Base-by-base conservation (phyloP, 306 rosid species). In the Cicer pinnatifidum region DNA sequence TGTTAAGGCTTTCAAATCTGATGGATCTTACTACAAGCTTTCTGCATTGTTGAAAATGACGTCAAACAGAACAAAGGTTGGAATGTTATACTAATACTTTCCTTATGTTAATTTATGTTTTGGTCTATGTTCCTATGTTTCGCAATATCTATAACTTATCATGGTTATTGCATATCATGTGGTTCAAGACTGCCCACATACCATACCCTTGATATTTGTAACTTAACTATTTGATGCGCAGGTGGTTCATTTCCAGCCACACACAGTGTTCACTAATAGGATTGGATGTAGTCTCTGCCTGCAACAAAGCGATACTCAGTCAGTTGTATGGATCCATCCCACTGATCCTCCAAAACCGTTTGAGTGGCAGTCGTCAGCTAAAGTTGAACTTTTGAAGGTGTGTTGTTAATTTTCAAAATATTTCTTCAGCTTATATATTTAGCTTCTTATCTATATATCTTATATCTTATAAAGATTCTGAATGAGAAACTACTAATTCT, bases 1-100 rank as follows among this genome's bases (percentile, higher is more conserved):
- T 79, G 90, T 91, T 61, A 94, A 88, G 85, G 96, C 95, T 76
- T 89, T 86, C 82, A 79, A 72, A 83, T 86, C 97, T 77, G 90
- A 88, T 81, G 96, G 97, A 87, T 89, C 92, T 47, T 94, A 94
- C 84, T 87, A 88, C 91, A 94, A 89, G 87, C 97, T 94, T 81
- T 88, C 99, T 38, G 89, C 93, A 2, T 77, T 90, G 62, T 82
- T 94, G 78, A 89, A 82, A 84, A 85, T 91, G 95, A 91, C 97
- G 73, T 86, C 96, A 23, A 96, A 94, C 74, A 87, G 99, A 84
- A 94, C 99, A 82, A 94, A 94, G 97, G 99, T 94, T 68, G 57
- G 64, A 66, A 64, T 37, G 38, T 78, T 50, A 54, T 69, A 41
- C 59, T 57, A 15, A 17, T 45, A 33, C 77, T 44, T 76, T 19